Conservation (phyloP, 2,329 filamentous ascomycete species). For the Mycogone perniciosa region DNA sequence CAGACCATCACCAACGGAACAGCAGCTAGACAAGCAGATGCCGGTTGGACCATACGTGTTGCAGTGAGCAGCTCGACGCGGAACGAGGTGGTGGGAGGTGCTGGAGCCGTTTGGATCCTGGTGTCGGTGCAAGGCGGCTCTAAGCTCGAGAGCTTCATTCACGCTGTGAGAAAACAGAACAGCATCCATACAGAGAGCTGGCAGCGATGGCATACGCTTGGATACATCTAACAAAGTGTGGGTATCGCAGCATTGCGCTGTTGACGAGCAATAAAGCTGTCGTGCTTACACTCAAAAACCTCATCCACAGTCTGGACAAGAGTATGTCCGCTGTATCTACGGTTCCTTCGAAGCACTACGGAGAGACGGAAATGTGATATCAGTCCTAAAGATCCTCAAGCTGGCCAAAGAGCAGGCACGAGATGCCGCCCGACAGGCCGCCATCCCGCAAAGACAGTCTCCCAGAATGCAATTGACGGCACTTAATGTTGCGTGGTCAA, state of each 20-base stretch:
- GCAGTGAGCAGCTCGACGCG: background rate
- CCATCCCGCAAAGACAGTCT: background rate
- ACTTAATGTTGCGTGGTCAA: background rate
- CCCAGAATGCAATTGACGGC: background rate
- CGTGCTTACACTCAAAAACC: background rate
- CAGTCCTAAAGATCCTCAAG: no score
- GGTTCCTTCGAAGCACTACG: background rate
- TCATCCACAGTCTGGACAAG: background rate
- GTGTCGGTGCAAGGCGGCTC: background rate
- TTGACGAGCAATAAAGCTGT: background rate
- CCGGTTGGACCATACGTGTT: background rate
- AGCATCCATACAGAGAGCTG: background rate
- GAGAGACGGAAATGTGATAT: no score
- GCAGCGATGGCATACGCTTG: background rate
- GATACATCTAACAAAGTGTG: background rate
- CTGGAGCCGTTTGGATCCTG: background rate
- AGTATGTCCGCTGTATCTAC: background rate
- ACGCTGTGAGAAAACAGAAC: background rate
- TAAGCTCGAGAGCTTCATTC: background rate
- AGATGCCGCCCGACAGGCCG: background rate
- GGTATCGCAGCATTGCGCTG: background rate
- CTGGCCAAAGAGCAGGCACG: background rate
- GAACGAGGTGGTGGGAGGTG: background rate
- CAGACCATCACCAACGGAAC: slow-evolving; percentile 8
- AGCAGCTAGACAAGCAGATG: slow-evolving; percentile 6